Evolutionary conservation across 1,284 basidiomycete species (phyloP).

Genomic region (Fomes fomentarius): DNA sequence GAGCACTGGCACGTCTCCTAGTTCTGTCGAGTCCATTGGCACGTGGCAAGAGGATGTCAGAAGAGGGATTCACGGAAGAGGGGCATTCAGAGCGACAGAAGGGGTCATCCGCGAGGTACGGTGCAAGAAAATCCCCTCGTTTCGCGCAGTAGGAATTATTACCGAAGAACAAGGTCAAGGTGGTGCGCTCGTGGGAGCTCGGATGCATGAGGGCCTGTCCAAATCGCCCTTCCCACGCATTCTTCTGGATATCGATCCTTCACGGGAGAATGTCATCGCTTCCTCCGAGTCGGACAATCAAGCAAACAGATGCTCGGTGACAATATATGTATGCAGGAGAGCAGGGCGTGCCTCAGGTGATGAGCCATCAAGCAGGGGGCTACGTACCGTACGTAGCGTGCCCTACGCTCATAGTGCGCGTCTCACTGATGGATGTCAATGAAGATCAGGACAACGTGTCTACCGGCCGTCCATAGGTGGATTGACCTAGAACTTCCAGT

Average conservation of each 20-base stretch:
- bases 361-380: too few species aligned
- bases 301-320: too few species aligned
- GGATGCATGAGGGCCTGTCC: slow-evolving; percentile 7
- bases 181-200: slow-evolving; percentile 4
- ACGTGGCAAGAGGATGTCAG: neutral
- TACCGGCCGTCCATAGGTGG: neutral
- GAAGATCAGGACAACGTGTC: neutral
- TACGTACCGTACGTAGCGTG: too few species aligned
- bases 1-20: neutral
- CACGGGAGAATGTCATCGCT: too few species aligned
- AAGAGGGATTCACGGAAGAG: slow-evolving; percentile 1
- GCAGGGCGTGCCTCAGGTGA: too few species aligned
- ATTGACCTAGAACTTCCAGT: too few species aligned
- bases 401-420: too few species aligned
- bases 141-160: neutral
- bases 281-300: too few species aligned
- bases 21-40: neutral
- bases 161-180: slow-evolving; percentile 8
- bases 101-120: neutral
- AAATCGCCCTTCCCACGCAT: slow-evolving; percentile 8
- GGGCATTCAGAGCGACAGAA: slow-evolving; percentile 7
- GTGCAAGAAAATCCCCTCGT: slow-evolving; percentile 5
- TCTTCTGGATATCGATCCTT: too few species aligned
- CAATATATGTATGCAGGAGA: too few species aligned
- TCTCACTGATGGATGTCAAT: too few species aligned